Evolutionary conservation across 345 rosid species (phyloP).

Genomic region (Gossypium herbaceum): DNA sequence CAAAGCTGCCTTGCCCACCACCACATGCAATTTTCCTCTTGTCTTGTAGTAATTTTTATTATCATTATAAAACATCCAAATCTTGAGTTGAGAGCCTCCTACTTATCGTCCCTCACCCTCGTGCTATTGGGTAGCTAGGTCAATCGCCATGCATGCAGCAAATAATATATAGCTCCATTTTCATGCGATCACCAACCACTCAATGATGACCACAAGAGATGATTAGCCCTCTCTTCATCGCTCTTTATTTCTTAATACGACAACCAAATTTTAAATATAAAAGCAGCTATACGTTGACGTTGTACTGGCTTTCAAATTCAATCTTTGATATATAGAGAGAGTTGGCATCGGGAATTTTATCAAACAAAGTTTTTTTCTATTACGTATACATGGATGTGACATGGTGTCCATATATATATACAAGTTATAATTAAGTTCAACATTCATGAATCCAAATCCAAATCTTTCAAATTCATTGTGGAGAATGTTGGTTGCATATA

Average conservation of each 20-base stretch:
- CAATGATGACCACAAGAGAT: neutral
- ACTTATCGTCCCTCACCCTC: neutral
- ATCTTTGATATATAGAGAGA: neutral
- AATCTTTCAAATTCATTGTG: neutral
- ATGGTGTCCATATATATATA: neutral
- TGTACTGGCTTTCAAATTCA: neutral
- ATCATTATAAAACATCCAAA: neutral
- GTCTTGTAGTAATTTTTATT: neutral
- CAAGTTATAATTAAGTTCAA: neutral
- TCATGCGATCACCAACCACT: neutral
- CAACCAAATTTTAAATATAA: neutral
- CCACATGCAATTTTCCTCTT: neutral
- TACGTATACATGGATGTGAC: neutral
- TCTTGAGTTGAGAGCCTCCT: neutral
- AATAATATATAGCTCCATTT: neutral
- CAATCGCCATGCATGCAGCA: neutral
- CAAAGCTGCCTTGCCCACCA: slow-evolving; percentile 1
- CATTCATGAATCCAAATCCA: slow-evolving; percentile 8
- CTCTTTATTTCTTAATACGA: neutral
- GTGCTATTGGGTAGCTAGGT: neutral
- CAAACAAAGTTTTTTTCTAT: too few species aligned
- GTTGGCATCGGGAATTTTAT: neutral
- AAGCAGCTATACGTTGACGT: neutral
- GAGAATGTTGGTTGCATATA: neutral
- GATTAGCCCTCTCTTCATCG: neutral